Evolutionary conservation across 495 filamentous ascomycete species (phyloP).

Genomic region (Hypoxylon perforatum): DNA sequence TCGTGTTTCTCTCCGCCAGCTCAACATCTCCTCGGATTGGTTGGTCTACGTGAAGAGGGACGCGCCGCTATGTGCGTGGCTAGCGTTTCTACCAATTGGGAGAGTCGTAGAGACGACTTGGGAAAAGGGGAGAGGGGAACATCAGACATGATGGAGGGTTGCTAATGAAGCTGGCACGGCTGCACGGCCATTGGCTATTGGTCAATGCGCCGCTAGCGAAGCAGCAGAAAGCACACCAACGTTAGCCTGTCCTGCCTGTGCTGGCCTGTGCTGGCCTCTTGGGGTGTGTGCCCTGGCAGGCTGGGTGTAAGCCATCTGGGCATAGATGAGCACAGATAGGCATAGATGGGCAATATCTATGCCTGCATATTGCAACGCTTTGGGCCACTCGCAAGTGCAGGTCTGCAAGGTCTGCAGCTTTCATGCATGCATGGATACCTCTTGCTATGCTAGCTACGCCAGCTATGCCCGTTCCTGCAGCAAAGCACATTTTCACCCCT

Average conservation of each 20-base stretch:
- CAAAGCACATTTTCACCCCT: conserved; percentile 35
- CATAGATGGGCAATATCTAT: conserved; percentile 17
- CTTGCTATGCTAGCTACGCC: not conserved
- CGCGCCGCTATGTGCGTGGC: conserved; percentile 34
- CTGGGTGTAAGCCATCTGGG: conserved; percentile 11
- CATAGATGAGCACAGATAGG: not conserved
- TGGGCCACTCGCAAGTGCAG: conserved; percentile 33
- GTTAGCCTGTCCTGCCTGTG: too few species aligned
- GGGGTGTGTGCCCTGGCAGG: too few species aligned
- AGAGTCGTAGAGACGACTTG: conserved; percentile 12
- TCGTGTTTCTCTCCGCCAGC: conserved; percentile 5
- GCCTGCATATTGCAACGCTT: conserved; percentile 33
- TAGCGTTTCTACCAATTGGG: conserved; percentile 33
- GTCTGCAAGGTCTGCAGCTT: conserved; percentile 22
- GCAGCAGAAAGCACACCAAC: conserved; percentile 18
- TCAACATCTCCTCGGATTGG: conserved; percentile 25
- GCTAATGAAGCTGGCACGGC: conserved; percentile 14
- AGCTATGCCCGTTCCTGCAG: conserved; percentile 43
- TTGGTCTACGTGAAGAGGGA: conserved; percentile 17
- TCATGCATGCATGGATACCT: conserved; percentile 37
- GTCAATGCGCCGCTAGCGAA: conserved; percentile 27
- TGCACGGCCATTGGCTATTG: conserved; percentile 14
- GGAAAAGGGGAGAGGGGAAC: conserved; percentile 10
- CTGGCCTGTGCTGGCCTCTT: too few species aligned
- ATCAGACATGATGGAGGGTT: conserved; percentile 3